phyloP scores from a whole-genome alignment of 371 early-diverging fungal genomes.

The Mucor plumbeus region DNA sequence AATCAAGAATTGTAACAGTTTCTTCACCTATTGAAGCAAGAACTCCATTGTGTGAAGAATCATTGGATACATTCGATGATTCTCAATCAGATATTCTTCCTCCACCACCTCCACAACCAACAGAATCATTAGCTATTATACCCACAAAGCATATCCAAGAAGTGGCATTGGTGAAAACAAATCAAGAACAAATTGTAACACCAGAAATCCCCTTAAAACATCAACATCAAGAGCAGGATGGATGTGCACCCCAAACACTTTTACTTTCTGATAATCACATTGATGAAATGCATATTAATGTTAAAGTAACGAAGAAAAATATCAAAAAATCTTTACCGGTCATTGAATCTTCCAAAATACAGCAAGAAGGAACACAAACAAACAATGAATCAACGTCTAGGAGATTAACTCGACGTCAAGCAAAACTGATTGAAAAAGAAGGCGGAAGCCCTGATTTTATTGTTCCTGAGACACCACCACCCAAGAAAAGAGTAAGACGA shows the following conservation, averaged over 20 bases:
- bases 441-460: not conserved
- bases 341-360: not conserved
- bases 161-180: not conserved
- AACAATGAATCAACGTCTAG: not conserved
- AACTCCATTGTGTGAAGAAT: conserved; percentile 3
- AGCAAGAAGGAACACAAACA: not conserved
- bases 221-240: not conserved
- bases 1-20: not conserved
- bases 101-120: not conserved
- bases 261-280: not conserved
- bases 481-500: too few species aligned
- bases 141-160: not conserved
- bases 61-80: not conserved
- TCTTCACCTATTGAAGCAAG: conserved; percentile 4
- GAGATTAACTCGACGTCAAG: not conserved
- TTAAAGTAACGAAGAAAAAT: not conserved
- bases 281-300: not conserved
- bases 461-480: not conserved
- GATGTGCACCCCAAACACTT: not conserved
- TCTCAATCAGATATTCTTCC: not conserved
- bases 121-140: not conserved
- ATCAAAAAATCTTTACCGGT: not conserved
- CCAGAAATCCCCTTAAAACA: not conserved
- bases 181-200: not conserved
- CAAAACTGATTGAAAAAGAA: not conserved